phyloP scores from a whole-genome alignment of 495 filamentous ascomycete species.

The Tuber brumale region DNA sequence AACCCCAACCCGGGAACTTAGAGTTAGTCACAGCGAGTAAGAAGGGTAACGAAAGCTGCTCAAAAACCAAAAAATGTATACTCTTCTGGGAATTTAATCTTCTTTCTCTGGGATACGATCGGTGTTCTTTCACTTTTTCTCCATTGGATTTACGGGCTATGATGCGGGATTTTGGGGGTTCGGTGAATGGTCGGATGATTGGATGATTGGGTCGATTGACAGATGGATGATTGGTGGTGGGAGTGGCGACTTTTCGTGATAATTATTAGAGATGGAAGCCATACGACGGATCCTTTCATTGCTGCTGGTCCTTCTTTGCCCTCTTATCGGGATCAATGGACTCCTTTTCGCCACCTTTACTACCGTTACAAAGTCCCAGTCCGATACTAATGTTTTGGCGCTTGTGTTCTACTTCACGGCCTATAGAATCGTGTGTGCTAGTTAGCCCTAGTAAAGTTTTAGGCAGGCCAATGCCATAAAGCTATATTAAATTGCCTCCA shows the following conservation, averaged over 20 bases:
- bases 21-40: neutral
- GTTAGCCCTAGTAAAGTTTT: neutral
- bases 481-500: neutral
- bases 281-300: neutral
- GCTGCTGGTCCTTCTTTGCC: neutral
- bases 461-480: neutral
- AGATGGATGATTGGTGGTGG: neutral
- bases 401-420: neutral
- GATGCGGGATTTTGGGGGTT: neutral
- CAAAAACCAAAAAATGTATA: slow-evolving; percentile 12
- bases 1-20: slow-evolving; percentile 59
- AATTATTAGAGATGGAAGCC: neutral
- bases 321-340: neutral
- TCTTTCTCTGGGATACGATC: slow-evolving; percentile 7
- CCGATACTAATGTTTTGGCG: neutral
- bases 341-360: neutral
- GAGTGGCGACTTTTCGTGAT: neutral
- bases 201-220: neutral
- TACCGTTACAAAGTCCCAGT: neutral
- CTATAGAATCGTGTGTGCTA: neutral
- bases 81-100: slow-evolving; percentile 11
- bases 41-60: slow-evolving; percentile 14
- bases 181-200: neutral
- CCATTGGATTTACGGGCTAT: neutral
- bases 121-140: neutral